A percentile compares a stretch with the other conserved stretches of the same genome.
Evolutionary conservation across 2,329 filamentous ascomycete genomes (phyloP).

Genomic region (Ophiostoma piceae): DNA sequence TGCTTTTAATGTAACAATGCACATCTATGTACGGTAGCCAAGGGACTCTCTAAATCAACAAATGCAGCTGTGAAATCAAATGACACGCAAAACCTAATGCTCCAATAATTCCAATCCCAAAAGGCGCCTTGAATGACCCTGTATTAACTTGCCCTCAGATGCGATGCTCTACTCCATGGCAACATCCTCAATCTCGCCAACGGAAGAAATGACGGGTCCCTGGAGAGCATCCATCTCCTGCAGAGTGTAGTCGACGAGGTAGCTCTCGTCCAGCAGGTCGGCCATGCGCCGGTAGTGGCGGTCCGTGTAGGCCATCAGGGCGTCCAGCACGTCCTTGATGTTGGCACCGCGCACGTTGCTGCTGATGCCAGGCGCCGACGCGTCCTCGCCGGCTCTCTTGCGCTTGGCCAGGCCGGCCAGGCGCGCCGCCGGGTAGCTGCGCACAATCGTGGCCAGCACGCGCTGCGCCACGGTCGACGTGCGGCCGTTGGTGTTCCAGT

Average conservation of each 20-base stretch:
- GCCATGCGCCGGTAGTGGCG: constrained; percentile 86
- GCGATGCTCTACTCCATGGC: constrained; percentile 26
- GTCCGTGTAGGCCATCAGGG: constrained; percentile 85
- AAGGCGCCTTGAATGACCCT: background rate
- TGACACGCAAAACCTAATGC: background rate
- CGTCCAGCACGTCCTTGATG: constrained; percentile 78
- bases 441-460: constrained; percentile 72
- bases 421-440: constrained; percentile 71
- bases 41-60: background rate
- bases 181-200: constrained; percentile 28
- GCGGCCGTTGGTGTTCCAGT: constrained; percentile 96
- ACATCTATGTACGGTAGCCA: constrained; percentile 4
- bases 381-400: constrained; percentile 26
- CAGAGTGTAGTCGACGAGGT: constrained; percentile 86
- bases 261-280: constrained; percentile 89
- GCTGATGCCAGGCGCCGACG: constrained; percentile 39
- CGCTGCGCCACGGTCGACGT: constrained; percentile 81
- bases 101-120: constrained; percentile 13
- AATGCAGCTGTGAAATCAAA: background rate
- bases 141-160: background rate
- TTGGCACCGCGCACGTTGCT: constrained; percentile 47
- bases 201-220: constrained; percentile 33
- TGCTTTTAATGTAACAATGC: background rate
- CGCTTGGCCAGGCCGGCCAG: constrained; percentile 61
- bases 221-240: constrained; percentile 78